Conservation (phyloP, 2,329 filamentous ascomycete species). For the Metarhizium sp. region DNA sequence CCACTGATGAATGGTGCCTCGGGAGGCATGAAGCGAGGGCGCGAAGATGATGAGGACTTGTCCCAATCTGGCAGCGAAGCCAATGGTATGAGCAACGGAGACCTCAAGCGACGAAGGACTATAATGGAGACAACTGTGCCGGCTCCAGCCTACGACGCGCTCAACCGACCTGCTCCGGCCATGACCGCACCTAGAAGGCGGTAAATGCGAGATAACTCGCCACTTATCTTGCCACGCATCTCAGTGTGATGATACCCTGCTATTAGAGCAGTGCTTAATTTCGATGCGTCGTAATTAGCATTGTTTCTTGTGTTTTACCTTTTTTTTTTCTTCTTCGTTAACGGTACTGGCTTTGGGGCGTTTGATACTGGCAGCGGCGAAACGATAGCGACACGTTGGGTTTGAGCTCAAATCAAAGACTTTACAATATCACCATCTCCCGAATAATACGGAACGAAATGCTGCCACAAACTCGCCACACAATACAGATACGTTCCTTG, state of each 20-base stretch:
- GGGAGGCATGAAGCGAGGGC: constrained; percentile 34
- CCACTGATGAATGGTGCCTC: constrained; percentile 55
- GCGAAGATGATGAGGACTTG: constrained; percentile 50
- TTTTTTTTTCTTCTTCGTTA: background rate
- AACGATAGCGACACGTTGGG: background rate
- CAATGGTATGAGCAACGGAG: constrained; percentile 35
- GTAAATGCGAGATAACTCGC: constrained; percentile 14
- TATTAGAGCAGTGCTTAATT: background rate
- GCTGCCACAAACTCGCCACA: constrained; percentile 7
- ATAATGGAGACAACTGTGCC: constrained; percentile 52
- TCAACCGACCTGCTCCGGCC: constrained; percentile 37
- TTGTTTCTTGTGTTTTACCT: background rate
- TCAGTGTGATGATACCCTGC: background rate
- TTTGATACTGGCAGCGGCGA: background rate
- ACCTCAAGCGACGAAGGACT: constrained; percentile 74
- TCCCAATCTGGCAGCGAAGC: constrained; percentile 51
- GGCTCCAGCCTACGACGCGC: constrained; percentile 37
- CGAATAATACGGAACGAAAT: constrained; percentile 1
- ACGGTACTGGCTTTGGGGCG: background rate
- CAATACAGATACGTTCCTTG: constrained; percentile 8
- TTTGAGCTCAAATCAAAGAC: background rate
- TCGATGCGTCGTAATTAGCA: background rate
- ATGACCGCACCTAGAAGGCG: constrained; percentile 32
- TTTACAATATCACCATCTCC: background rate
- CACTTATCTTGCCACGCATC: background rate